A percentile compares a stretch with the other conserved stretches of the same genome.
phyloP scores from a whole-genome alignment of 2,329 filamentous ascomycete species.

The Arthroderma sp. region DNA sequence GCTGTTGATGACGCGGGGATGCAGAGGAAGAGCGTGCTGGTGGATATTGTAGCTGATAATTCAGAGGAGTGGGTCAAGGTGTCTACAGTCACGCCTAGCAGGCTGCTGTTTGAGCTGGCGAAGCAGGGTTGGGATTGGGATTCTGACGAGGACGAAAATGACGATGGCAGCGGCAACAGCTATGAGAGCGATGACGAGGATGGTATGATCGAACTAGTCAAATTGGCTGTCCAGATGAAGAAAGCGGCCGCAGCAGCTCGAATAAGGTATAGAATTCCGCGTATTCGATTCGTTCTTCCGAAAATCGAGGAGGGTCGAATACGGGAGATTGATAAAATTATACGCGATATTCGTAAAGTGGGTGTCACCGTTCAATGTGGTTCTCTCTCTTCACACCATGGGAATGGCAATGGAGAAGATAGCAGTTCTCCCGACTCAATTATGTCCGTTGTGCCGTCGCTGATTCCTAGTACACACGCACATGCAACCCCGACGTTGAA shows the following conservation, averaged over 20 bases:
- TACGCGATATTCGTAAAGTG: constrained; percentile 42
- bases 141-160: constrained; percentile 31
- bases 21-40: constrained; percentile 39
- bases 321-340: constrained; percentile 42
- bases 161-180: constrained; percentile 13
- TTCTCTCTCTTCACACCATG: constrained; percentile 1
- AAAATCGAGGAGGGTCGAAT: constrained; percentile 40
- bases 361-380: constrained; percentile 32
- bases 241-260: constrained; percentile 44
- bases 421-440: constrained; percentile 1
- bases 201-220: constrained; percentile 46
- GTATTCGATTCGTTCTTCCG: constrained; percentile 47
- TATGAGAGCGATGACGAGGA: constrained; percentile 37
- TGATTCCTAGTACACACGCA: constrained; percentile 30
- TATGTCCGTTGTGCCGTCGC: constrained; percentile 7
- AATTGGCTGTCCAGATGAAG: constrained; percentile 45
- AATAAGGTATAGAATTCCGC: constrained; percentile 47
- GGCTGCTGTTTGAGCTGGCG: constrained; percentile 54
- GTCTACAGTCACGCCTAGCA: constrained; percentile 49
- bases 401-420: not conserved
- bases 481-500: constrained; percentile 32
- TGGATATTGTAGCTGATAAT: constrained; percentile 52
- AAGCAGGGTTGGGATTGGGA: constrained; percentile 52
- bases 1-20: constrained; percentile 10
- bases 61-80: constrained; percentile 57